Percentiles rank a stretch among this genome's conserved stretches.
Conservation (phyloP, 2,329 filamentous ascomycete genomes). For the Botryosphaeria dothidea region DNA sequence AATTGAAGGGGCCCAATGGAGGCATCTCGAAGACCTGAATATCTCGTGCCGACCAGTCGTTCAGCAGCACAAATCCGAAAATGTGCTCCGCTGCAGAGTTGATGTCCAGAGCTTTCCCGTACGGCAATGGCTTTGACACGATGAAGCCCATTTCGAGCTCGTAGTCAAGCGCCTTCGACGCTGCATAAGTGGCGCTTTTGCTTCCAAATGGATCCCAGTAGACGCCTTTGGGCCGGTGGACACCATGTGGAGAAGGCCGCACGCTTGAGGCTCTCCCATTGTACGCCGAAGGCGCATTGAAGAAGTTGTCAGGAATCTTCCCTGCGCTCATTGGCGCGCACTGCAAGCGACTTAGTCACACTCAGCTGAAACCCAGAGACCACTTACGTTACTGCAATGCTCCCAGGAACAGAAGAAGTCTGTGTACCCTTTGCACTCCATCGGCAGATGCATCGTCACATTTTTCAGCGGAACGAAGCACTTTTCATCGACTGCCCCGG, state of each 20-base stretch:
- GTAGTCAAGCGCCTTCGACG: constrained; percentile 47
- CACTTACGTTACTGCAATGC: constrained; percentile 54
- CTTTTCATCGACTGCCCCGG: constrained; percentile 23
- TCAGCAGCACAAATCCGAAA: constrained; percentile 63
- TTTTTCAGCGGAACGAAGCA: constrained; percentile 36
- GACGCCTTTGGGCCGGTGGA: constrained; percentile 29
- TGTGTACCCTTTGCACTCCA: constrained; percentile 58
- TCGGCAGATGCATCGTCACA: constrained; percentile 55
- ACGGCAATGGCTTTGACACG: constrained; percentile 42
- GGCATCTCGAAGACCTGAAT: constrained; percentile 64
- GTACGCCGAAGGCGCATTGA: constrained; percentile 51
- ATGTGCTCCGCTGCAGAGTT: constrained; percentile 54
- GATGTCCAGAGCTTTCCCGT: constrained; percentile 42
- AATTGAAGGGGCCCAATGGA: constrained; percentile 62
- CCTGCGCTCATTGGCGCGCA: constrained; percentile 4
- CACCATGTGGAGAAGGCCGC: constrained; percentile 48
- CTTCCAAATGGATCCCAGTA: constrained; percentile 28
- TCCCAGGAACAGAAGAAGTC: constrained; percentile 59
- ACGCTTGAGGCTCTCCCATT: constrained; percentile 57
- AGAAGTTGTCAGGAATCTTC: constrained; percentile 25
- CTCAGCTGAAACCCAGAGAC: no score
- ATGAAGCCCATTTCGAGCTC: constrained; percentile 53
- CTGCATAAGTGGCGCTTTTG: constrained; percentile 52
- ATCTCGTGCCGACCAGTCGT: constrained; percentile 65
- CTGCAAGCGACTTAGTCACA: not conserved